Base-by-base conservation (phyloP, 345 rosid genomes). In the Eucalyptus curtisii region DNA sequence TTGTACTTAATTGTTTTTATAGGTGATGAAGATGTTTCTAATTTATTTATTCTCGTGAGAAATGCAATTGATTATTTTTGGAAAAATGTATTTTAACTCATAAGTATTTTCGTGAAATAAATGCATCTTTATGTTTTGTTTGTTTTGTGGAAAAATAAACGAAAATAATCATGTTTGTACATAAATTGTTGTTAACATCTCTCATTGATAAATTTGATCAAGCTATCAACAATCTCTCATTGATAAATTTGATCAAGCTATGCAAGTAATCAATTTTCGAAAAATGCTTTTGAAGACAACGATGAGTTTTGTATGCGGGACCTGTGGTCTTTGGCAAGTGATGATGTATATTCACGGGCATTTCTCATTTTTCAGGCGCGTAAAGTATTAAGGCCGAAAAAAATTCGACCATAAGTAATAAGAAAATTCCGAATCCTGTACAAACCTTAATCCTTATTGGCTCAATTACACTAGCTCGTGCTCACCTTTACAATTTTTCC, bases 251-350 rank as follows among this genome's bases (percentile, higher is more conserved):
- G 8, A 55, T 22, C 0, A 25, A 57, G 1, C 7, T 10, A 61
- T 5, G 15, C 3, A 30, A 61, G 0, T 2, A 6, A 59, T 59
- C 4, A 27, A 27, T 3, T 27, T 27, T 27, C 0, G 4, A 2
- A 59, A 12, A 59, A 12, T 12, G 8, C 0, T 55, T 55, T 24
- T 0, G 5, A 55, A 24, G 6, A 55, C 11, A 59, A 59, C 2
- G 14, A 1, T 30, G 33, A 30, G 2, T 61, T 30, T 61, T 27
- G 33, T 5, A 13, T 0, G 8, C 0, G 3, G 7, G 68, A 59
- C 68, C 33, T n/a, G 3, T 59, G 7, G 0, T 59, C 66, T 27
- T 3, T 16, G 22, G 22, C 22, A 50, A 50, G 53, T 7, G 55
- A 52, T 52, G 24, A 52, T 1, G 55, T 19, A 19, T 19, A 52